Evolutionary conservation across 805 yeast species (phyloP).

Genomic region (Sugiyamaella chiloensis): DNA sequence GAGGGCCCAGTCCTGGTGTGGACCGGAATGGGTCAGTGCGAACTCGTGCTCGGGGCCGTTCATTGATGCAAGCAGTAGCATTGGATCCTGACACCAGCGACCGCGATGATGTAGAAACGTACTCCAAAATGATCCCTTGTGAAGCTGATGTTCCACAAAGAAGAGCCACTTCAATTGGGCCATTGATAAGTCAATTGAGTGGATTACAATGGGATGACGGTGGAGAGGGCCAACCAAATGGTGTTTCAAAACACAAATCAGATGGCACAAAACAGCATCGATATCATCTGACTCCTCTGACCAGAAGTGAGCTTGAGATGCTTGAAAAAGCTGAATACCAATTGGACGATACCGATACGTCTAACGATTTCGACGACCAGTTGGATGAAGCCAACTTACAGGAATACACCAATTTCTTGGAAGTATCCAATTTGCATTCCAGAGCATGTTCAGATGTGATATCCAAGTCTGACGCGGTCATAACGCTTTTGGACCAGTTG

Average conservation of each 20-base stretch:
- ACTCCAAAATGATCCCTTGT: constrained; percentile 5
- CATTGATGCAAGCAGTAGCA: constrained; percentile 22
- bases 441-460: constrained; percentile 37
- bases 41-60: constrained; percentile 19
- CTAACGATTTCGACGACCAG: constrained; percentile 29
- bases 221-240: too few relatives aligned
- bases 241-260: too few relatives aligned
- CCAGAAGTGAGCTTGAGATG: constrained; percentile 36
- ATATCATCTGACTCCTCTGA: constrained; percentile 35
- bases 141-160: constrained; percentile 6
- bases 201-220: too few relatives aligned
- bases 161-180: background rate
- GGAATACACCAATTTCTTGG: constrained; percentile 33
- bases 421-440: constrained; percentile 32
- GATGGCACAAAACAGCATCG: too few relatives aligned
- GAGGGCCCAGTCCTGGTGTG: background rate
- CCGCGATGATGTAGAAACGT: background rate
- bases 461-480: constrained; percentile 44
- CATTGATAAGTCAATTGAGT: background rate
- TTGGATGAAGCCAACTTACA: constrained; percentile 39
- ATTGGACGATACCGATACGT: constrained; percentile 39
- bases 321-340: constrained; percentile 38
- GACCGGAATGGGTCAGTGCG: background rate
- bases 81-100: background rate
- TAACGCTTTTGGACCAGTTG: constrained; percentile 46